Evolutionary conservation across 2,329 filamentous ascomycete species (phyloP), one percentile per base, ranked within the genome.

Genomic region (Didymella segeticola): DNA sequence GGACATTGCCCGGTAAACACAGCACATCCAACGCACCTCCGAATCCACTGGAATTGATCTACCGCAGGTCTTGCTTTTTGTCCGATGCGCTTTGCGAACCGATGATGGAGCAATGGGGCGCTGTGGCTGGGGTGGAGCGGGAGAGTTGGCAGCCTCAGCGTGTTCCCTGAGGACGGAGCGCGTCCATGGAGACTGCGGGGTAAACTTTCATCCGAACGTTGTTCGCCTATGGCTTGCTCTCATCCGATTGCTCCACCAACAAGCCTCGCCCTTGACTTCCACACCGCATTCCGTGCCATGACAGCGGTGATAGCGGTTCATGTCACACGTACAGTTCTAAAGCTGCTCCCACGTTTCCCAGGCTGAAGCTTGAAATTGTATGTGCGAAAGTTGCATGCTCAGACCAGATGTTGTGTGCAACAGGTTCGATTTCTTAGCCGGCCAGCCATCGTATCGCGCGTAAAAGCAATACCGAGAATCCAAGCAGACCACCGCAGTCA

Each of bases 121-220:
- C 34, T 41, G 45, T 49, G 29, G 53, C 42, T 47, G 27, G 42
- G 26, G 30, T 42, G 33, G 45, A 49, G 49, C 41, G 37, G n/a
- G 30, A 38, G 37, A 43, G 50, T 30, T 47, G 52, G 34, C 23
- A 17, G 30, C 17, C 49, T 47, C 49, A 34, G 43, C 19, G 43
- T 17, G 50, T 38, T 43, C 11, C 43, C 43, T 47, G 47, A 34
- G 36, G 48, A 52, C 34, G 36, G 42, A 41, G 25, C 41, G n/a
- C n/a, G n/a, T n/a, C 12, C 19, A 37, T 22, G n/a, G 34, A 37
- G 36, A 46, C n/a, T 43, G 47, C 48, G 53, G 53, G 48, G 53
- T 47, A 56, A 56, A 53, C 19, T 56, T 49, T 56, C 48, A 56
- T 51, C 53, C 53, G 47, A 47, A 29, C 19, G 38, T 30, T 31